Conservation (phyloP, 2,329 filamentous ascomycete species). For the Didymella pomorum region DNA sequence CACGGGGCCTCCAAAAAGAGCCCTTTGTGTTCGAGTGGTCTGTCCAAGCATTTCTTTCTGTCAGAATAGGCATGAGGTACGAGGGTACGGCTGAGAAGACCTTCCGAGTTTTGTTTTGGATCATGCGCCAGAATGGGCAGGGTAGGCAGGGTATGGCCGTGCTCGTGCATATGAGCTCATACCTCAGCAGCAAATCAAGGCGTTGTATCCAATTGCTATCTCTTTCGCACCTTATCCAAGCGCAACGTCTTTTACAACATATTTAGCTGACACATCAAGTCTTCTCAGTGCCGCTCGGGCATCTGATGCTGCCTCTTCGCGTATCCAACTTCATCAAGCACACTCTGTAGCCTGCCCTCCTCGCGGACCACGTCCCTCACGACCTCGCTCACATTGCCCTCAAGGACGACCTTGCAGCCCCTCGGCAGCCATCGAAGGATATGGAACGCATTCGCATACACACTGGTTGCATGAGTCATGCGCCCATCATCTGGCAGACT, state of each 20-base stretch:
- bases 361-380: constrained; percentile 54
- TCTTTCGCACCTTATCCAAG: neutral
- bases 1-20: too few species aligned
- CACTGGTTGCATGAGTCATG: constrained; percentile 48
- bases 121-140: too few species aligned
- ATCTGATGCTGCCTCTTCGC: constrained; percentile 50
- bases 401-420: constrained; percentile 52
- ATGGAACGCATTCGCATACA: constrained; percentile 59
- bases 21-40: too few species aligned
- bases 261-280: too few species aligned
- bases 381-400: constrained; percentile 51
- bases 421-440: constrained; percentile 57
- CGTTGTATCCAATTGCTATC: neutral
- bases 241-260: too few species aligned
- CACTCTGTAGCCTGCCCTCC: constrained; percentile 52
- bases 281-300: constrained; percentile 41
- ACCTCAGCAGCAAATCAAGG: neutral
- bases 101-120: too few species aligned
- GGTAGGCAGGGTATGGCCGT: neutral
- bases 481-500: constrained; percentile 42
- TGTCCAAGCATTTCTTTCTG: too few species aligned
- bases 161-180: neutral
- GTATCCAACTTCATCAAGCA: constrained; percentile 52
- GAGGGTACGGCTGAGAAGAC: too few species aligned
- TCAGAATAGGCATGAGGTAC: too few species aligned